Evolutionary conservation across 2,329 filamentous ascomycete species (phyloP), one percentile per base, ranked within the genome.

Genomic region (Penicillium sp.): DNA sequence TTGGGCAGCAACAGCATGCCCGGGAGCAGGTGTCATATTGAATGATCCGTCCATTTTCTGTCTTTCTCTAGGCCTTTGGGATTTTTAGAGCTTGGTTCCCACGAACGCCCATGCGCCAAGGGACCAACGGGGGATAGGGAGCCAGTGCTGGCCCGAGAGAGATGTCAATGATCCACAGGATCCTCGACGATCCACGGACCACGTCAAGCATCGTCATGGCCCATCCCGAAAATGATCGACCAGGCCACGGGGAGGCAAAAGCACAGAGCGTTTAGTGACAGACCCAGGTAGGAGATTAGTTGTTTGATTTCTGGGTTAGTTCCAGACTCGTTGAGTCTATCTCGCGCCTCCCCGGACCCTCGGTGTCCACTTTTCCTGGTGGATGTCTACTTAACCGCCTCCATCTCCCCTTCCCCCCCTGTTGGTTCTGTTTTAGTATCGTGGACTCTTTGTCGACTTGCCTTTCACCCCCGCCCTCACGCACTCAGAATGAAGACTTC

Each of bases 401-500:
- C 23, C 45, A 26, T 36, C 31, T 34, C 45, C 26, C 31, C 38
- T 39, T 36, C 18, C 18, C 38, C 28, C 36, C 36, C 18, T 28
- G 26, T 9, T 3, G 18, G 18, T 21, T 21, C 18, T 21, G 2
- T 21, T 21, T 21, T 21, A 2, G 18, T 21, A 21, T 21, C 18
- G 18, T 21, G 18, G 18, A 21, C 18, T 21, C 24, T 26, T 26
- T 26, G 24, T 26, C 24, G 5, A 26, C 24, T 26, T 4, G 18
- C 3, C 18, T 21, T 21, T 21, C 6, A 1, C 42, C 51, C 34
- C 39, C 42, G 49, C 34, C 39, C 44, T 21, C 44, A 16, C 47
- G 38, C 16, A 28, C 28, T 54, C 54, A 63, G 45, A 42, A 75
- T 75, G 73, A 75, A 75, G 61, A 73, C 67, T 41, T 71, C 72